Evolutionary conservation across 768 basidiomycete species (phyloP).

Genomic region (Auricularia sp.): DNA sequence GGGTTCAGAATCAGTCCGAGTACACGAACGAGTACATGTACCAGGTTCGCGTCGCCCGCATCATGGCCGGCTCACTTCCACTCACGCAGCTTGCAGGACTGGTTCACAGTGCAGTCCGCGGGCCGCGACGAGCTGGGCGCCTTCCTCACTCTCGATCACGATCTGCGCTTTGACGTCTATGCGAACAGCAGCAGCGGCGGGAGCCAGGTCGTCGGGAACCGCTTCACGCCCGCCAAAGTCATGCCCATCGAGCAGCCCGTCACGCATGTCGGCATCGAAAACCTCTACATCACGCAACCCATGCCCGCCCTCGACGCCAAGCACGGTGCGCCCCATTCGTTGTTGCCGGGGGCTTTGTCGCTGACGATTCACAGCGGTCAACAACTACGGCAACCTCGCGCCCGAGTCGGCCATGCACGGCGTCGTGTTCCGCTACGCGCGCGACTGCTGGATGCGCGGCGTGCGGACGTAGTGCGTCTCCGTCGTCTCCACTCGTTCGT

Average conservation of each 20-base stretch:
- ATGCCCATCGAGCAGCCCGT: conserved; percentile 1
- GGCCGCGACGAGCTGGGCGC: background rate
- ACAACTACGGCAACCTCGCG: background rate
- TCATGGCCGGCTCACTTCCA: background rate
- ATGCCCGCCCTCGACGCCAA: background rate
- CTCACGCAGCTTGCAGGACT: background rate
- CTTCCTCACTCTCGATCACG: background rate
- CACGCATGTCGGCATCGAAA: conserved; percentile 1
- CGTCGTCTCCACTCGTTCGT: background rate
- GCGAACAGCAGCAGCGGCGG: background rate
- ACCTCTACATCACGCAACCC: background rate
- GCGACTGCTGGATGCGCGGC: background rate
- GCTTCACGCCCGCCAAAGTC: background rate
- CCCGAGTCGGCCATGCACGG: background rate
- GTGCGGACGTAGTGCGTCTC: background rate
- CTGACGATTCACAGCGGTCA: too few relatives aligned
- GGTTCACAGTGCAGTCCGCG: background rate
- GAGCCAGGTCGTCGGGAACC: background rate
- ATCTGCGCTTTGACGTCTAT: background rate
- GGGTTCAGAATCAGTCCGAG: background rate
- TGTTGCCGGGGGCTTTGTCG: background rate
- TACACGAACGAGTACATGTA: conserved; percentile 1
- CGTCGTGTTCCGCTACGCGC: background rate
- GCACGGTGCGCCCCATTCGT: background rate
- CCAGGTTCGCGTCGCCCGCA: background rate